A percentile compares a stretch with the other conserved stretches of the same genome.
phyloP scores from a whole-genome alignment of 2,329 filamentous ascomycete genomes.

The Colletotrichum limetticola region DNA sequence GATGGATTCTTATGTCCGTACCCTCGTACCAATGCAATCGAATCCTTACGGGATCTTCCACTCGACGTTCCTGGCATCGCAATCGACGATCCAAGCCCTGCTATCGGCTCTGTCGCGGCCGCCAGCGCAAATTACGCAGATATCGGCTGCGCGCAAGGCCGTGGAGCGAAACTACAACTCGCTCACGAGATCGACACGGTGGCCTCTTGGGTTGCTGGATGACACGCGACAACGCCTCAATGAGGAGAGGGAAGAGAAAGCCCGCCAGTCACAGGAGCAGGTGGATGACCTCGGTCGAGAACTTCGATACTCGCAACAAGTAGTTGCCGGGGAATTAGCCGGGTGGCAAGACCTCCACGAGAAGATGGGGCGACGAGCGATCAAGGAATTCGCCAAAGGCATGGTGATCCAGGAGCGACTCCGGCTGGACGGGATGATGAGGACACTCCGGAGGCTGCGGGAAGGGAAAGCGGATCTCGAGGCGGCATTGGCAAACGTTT shows the following conservation, averaged over 20 bases:
- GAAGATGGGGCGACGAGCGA: constrained; percentile 77
- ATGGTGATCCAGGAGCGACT: constrained; percentile 86
- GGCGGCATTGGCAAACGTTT: constrained; percentile 22
- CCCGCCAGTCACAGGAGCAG: constrained; percentile 75
- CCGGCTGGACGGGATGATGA: constrained; percentile 81
- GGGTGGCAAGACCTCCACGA: constrained; percentile 94
- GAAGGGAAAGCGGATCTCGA: constrained; percentile 38
- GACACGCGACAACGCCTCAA: constrained; percentile 86
- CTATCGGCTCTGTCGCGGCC: constrained; percentile 83
- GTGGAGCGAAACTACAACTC: constrained; percentile 82
- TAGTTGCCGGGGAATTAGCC: constrained; percentile 89
- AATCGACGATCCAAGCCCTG: constrained; percentile 85
- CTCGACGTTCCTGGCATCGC: constrained; percentile 80
- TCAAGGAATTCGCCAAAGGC: constrained; percentile 79
- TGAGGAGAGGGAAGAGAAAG: constrained; percentile 86
- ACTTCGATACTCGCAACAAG: constrained; percentile 90
- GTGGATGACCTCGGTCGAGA: constrained; percentile 81
- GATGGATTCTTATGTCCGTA: constrained; percentile 76
- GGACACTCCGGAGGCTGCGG: constrained; percentile 76
- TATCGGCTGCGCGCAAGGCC: constrained; percentile 77
- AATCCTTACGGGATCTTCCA: constrained; percentile 81
- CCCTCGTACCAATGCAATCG: constrained; percentile 74
- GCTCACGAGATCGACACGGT: constrained; percentile 78
- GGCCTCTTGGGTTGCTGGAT: constrained; percentile 85
- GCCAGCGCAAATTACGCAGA: constrained; percentile 79